These are phyloP conservation scores for Crithidia bombi DNA, from an alignment of 208 protist species.

Conservation along the genomic window DNA sequence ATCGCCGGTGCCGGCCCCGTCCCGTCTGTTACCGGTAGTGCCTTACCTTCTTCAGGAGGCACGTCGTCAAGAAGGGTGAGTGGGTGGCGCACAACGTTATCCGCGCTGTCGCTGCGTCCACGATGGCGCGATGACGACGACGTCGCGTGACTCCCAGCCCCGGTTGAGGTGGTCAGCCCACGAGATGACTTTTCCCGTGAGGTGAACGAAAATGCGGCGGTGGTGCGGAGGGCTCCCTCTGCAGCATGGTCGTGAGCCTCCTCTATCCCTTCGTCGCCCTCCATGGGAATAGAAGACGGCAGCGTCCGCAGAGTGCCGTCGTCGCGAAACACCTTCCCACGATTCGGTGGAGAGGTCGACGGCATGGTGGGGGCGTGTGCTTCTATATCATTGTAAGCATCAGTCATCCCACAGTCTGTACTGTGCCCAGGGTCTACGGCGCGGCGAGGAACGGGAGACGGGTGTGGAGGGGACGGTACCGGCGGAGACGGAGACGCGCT, in stretches of 20 bases:
- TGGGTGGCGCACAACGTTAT: background rate
- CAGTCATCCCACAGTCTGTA: too few relatives aligned
- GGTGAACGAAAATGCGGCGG: background rate
- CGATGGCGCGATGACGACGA: slow-evolving; percentile 18
- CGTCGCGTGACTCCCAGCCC: slow-evolving; percentile 7
- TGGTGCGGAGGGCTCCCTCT: too few relatives aligned
- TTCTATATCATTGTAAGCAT: too few relatives aligned
- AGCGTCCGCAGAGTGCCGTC: slow-evolving; percentile 28
- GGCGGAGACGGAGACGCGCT: slow-evolving; percentile 3
- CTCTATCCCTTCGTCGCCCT: background rate
- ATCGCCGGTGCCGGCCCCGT: background rate
- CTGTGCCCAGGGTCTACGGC: background rate
- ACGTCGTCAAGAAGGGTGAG: background rate
- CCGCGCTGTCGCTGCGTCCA: slow-evolving; percentile 5
- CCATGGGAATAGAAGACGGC: slow-evolving; percentile 7
- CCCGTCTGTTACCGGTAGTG: too few relatives aligned
- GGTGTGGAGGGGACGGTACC: background rate
- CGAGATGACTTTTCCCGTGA: slow-evolving; percentile 31
- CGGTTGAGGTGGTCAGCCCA: slow-evolving; percentile 22
- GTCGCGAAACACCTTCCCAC: slow-evolving; percentile 10
- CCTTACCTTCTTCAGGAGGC: background rate
- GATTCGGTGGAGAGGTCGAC: background rate
- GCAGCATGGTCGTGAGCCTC: background rate
- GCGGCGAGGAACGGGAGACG: background rate
- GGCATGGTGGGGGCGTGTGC: too few relatives aligned